phyloP scores from a whole-genome alignment of 106 monocot genomes.

The Cymbidium sinense region DNA sequence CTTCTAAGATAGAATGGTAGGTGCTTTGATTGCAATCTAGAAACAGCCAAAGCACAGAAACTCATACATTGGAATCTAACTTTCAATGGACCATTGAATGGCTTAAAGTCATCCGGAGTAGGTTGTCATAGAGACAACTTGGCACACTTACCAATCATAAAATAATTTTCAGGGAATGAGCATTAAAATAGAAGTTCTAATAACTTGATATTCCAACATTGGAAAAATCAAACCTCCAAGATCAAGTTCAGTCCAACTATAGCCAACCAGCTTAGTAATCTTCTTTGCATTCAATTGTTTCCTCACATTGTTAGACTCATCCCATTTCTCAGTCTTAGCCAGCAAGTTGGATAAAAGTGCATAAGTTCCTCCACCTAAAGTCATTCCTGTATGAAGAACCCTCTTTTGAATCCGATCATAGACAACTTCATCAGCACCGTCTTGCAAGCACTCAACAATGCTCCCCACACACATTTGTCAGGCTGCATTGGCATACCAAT shows the following conservation, averaged over 20 bases:
- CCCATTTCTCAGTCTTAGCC: slow-evolving; percentile 28
- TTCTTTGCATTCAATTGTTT: slow-evolving; percentile 21
- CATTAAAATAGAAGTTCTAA: neutral
- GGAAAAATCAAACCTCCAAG: neutral
- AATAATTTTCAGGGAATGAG: neutral
- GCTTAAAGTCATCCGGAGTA: too few species aligned
- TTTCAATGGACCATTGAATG: too few species aligned
- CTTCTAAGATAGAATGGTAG: too few species aligned
- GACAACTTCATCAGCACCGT: slow-evolving; percentile 3
- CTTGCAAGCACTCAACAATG: slow-evolving; percentile 26
- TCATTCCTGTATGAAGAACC: slow-evolving; percentile 9
- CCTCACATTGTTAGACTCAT: slow-evolving; percentile 20
- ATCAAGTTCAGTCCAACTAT: slow-evolving; percentile 34
- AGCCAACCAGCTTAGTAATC: slow-evolving; percentile 28
- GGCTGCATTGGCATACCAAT: slow-evolving; percentile 20
- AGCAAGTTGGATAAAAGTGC: slow-evolving; percentile 33
- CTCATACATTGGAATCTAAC: too few species aligned
- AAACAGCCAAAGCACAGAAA: too few species aligned
- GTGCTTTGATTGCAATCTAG: too few species aligned
- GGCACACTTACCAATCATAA: neutral
- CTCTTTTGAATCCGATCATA: neutral
- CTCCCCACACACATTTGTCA: slow-evolving; percentile 17
- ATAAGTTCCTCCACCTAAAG: slow-evolving; percentile 40
- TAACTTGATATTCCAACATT: neutral
- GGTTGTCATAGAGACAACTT: too few species aligned